Conservation (phyloP, 1,284 basidiomycete genomes). For the Puccinia hordei region DNA sequence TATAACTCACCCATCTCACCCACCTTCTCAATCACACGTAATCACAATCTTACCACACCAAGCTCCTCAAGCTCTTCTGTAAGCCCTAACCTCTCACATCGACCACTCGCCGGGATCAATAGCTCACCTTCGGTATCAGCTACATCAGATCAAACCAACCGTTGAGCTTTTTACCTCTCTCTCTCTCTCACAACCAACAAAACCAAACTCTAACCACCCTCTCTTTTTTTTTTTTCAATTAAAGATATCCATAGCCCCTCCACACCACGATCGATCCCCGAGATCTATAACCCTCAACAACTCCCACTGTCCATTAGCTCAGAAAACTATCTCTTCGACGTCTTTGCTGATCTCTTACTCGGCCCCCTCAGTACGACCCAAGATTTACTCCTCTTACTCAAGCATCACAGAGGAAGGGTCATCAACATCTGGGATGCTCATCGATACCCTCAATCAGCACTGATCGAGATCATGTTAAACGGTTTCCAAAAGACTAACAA, state of each 20-base stretch:
- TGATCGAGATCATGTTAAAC: not conserved
- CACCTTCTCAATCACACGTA: not conserved
- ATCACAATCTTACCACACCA: not conserved
- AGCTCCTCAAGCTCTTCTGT: not conserved
- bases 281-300: not conserved
- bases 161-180: too few species aligned
- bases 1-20: not conserved
- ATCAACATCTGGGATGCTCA: constrained; percentile 5
- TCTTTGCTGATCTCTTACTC: constrained; percentile 22
- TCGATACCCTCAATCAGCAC: not conserved
- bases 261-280: not conserved
- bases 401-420: constrained; percentile 7
- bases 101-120: not conserved
- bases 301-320: not conserved
- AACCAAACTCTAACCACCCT: too few species aligned
- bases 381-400: constrained; percentile 10
- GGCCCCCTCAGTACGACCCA: not conserved
- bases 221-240: not conserved
- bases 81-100: not conserved
- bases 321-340: constrained; percentile 29
- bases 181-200: too few species aligned
- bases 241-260: not conserved
- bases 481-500: not conserved
- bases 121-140: too few species aligned
- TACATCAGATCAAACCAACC: too few species aligned